phyloP scores from a whole-genome alignment of 768 basidiomycete species.

The Leccinum arenicola region DNA sequence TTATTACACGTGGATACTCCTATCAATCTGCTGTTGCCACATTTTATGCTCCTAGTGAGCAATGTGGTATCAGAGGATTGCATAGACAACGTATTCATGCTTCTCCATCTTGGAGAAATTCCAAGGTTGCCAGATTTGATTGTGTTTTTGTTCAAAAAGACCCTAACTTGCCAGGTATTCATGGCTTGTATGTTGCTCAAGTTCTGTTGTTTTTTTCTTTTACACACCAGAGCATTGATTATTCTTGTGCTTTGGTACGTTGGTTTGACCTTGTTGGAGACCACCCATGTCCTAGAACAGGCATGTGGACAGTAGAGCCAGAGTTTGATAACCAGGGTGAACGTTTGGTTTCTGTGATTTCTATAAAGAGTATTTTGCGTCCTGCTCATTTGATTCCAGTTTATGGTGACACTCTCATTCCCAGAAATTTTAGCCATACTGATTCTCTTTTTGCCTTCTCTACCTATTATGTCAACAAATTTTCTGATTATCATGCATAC shows the following conservation, averaged over 20 bases:
- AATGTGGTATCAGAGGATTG: neutral
- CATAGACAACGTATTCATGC: neutral
- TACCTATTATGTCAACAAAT: neutral
- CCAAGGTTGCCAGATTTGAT: neutral
- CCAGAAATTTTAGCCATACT: too few relatives aligned
- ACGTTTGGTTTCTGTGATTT: too few relatives aligned
- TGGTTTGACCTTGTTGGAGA: neutral
- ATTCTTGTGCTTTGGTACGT: neutral
- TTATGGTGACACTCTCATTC: too few relatives aligned
- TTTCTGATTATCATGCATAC: neutral
- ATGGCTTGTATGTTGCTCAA: neutral
- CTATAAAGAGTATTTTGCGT: too few relatives aligned
- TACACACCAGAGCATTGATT: neutral
- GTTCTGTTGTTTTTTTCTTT: neutral
- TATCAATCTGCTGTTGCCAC: neutral
- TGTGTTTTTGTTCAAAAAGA: neutral
- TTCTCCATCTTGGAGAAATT: neutral
- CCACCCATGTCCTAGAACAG: too few relatives aligned
- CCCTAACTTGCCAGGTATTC: neutral
- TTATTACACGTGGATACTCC: too few relatives aligned
- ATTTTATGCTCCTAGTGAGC: neutral
- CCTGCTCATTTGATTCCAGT: too few relatives aligned
- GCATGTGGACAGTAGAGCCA: too few relatives aligned
- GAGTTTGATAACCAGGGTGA: too few relatives aligned
- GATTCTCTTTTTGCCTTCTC: neutral